These are phyloP conservation scores for Linum tenue DNA, from an alignment of 345 rosid genomes.

Conservation along the genomic window DNA sequence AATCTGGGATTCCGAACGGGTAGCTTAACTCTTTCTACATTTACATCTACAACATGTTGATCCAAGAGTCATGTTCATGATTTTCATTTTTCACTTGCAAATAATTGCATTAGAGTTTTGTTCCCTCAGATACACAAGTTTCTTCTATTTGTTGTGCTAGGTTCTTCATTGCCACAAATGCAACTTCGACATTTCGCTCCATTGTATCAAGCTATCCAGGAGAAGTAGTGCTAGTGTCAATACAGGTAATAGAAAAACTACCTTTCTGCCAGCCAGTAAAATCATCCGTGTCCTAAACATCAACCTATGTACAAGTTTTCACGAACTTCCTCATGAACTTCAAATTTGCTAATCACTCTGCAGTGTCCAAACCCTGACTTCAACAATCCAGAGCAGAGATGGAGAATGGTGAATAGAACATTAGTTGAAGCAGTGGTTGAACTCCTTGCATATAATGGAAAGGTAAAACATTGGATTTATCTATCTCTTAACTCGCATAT, in stretches of 20 bases:
- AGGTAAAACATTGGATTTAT: constrained; percentile 27
- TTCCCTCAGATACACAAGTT: neutral
- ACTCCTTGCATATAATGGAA: constrained; percentile 45
- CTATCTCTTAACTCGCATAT: neutral
- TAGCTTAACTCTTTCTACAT: constrained; percentile 14
- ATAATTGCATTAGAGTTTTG: neutral
- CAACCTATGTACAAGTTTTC: neutral
- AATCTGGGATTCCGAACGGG: constrained; percentile 40
- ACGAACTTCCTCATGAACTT: neutral
- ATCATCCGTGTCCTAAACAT: neutral
- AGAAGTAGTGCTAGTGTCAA: constrained; percentile 40
- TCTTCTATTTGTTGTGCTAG: constrained; percentile 15
- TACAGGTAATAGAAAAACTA: constrained; percentile 33
- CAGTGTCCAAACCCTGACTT: constrained; percentile 78
- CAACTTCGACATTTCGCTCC: constrained; percentile 49
- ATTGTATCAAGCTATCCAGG: constrained; percentile 56
- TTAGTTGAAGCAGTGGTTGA: constrained; percentile 52
- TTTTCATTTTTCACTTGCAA: neutral
- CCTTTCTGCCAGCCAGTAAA: neutral
- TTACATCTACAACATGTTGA: neutral
- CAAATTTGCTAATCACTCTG: neutral
- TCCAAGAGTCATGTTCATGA: constrained; percentile 1
- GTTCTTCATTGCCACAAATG: constrained; percentile 52
- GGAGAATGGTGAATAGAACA: constrained; percentile 61
- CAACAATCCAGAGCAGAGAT: constrained; percentile 47